These are phyloP conservation scores for Ochromonadaceae sp. DNA, from an alignment of 352 stramenopile species.

Conservation along the genomic window DNA sequence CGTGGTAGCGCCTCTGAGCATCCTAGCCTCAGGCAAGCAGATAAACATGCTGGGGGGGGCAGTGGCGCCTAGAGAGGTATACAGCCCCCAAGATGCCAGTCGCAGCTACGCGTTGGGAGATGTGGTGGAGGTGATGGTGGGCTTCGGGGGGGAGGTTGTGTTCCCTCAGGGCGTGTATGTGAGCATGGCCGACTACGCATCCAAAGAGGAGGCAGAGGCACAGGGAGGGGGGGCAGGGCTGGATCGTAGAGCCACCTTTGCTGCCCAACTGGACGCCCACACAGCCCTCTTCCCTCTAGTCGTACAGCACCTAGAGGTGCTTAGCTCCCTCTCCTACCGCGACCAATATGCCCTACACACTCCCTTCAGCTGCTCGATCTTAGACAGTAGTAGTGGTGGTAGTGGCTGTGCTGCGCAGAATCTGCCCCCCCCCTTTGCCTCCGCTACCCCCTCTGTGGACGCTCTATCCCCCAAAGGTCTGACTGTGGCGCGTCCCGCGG, in stretches of 20 bases:
- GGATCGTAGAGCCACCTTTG: not conserved
- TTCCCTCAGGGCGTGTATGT: no score
- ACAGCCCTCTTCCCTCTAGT: not conserved
- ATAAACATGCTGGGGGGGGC: not conserved
- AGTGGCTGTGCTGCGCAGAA: not conserved
- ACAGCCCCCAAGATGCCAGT: not conserved
- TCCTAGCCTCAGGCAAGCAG: not conserved
- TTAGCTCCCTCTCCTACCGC: not conserved
- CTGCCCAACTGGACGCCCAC: not conserved
- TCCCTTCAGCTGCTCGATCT: not conserved
- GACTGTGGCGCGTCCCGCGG: not conserved
- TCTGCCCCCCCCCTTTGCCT: not conserved
- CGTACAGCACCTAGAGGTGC: not conserved
- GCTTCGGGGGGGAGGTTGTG: not conserved
- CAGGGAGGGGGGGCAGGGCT: no score
- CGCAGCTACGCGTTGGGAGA: not conserved
- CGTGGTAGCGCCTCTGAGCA: not conserved
- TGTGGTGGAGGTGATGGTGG: not conserved
- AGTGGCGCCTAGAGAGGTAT: not conserved
- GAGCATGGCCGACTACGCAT: no score
- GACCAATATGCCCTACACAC: not conserved
- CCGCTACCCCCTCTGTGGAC: not conserved
- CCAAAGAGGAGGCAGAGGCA: no score
- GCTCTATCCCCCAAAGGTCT: not conserved
- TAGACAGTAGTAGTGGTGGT: not conserved